phyloP scores from a whole-genome alignment of 2,329 filamentous ascomycete genomes.

The Scopulariopsis brevicaulis region DNA sequence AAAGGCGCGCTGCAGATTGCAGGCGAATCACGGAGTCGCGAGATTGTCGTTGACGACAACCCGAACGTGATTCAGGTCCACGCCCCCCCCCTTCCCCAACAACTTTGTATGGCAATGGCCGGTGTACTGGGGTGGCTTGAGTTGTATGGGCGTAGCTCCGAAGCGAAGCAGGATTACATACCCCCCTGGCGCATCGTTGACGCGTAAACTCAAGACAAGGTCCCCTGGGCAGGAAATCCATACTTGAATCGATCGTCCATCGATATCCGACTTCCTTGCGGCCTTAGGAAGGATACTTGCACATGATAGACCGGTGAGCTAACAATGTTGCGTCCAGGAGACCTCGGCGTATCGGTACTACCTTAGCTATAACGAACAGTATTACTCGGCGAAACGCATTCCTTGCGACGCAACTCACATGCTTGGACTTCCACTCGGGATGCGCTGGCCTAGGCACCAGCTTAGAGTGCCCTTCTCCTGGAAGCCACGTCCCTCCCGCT shows the following conservation, averaged over 20 bases:
- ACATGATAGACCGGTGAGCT: too few species aligned
- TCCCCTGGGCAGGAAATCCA: too few species aligned
- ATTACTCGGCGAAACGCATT: too few species aligned
- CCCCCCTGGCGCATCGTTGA: too few species aligned
- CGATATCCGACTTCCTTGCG: too few species aligned
- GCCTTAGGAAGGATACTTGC: too few species aligned
- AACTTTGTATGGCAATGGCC: background rate
- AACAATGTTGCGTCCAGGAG: too few species aligned
- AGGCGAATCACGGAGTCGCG: background rate
- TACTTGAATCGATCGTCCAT: background rate
- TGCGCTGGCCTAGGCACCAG: background rate
- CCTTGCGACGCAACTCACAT: too few species aligned
- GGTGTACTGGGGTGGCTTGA: background rate
- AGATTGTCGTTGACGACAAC: background rate
- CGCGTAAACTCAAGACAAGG: too few species aligned
- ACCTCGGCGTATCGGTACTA: too few species aligned
- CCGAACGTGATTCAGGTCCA: background rate
- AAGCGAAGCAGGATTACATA: background rate
- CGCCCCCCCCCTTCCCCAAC: background rate
- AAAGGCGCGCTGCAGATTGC: background rate
- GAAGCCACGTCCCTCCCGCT: background rate
- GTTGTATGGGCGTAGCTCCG: background rate
- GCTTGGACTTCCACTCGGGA: too few species aligned
- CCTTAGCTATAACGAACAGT: too few species aligned
- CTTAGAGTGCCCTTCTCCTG: background rate